These are phyloP conservation scores for Colletotrichum filicis DNA, from an alignment of 2,329 filamentous ascomycete species.

Conservation along the genomic window DNA sequence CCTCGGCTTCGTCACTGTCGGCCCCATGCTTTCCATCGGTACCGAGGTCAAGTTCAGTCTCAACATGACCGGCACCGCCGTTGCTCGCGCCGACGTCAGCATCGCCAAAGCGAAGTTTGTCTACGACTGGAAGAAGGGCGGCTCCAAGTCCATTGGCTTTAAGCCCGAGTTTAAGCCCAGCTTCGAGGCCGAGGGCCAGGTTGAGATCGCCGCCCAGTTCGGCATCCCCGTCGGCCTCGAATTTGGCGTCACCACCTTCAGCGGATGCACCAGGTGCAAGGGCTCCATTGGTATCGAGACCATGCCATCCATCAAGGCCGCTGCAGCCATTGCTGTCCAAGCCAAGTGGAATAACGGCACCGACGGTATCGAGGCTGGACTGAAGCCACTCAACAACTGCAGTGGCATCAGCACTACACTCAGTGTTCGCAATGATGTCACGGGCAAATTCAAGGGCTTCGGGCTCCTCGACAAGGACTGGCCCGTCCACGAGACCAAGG, in stretches of 20 bases:
- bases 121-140: neutral
- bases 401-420: neutral
- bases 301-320: neutral
- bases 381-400: neutral
- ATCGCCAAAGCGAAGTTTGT: neutral
- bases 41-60: neutral
- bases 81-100: neutral
- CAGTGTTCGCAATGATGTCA: neutral
- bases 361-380: neutral
- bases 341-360: neutral
- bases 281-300: constrained; percentile 1
- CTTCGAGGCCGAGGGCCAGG: neutral
- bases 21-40: neutral
- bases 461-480: neutral
- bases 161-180: neutral
- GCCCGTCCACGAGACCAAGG: neutral
- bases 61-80: neutral
- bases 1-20: constrained; percentile 1
- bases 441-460: neutral
- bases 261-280: neutral
- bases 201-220: neutral
- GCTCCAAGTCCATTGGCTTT: neutral
- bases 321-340: neutral
- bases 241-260: neutral
- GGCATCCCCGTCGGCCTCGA: neutral